Percentiles rank a stretch among this genome's conserved stretches.
phyloP scores from a whole-genome alignment of 257 asterid species.

The Oldenlandia corymbosa region DNA sequence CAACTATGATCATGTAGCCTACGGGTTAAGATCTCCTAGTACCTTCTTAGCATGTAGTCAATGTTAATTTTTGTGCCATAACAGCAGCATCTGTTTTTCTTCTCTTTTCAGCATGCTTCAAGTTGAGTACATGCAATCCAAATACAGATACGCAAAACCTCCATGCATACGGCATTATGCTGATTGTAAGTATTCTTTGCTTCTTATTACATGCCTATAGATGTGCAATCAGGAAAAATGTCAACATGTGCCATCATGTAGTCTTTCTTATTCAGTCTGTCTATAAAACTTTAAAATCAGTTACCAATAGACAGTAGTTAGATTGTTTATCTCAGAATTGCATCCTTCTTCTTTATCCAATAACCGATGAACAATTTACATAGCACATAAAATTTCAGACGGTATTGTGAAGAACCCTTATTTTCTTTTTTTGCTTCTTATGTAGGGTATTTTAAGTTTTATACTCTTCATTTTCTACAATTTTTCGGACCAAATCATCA shows the following conservation, averaged over 20 bases:
- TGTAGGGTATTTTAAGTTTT: conserved; percentile 72
- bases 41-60: neutral
- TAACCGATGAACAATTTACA: neutral
- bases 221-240: neutral
- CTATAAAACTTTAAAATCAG: neutral
- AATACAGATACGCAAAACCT: conserved; percentile 61
- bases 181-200: conserved; percentile 62
- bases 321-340: neutral
- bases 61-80: neutral
- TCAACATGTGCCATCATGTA: neutral
- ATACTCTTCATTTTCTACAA: conserved; percentile 68
- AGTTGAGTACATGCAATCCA: conserved; percentile 73
- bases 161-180: conserved; percentile 65
- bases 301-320: neutral
- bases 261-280: neutral
- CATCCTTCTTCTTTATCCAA: conserved; percentile 1
- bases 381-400: neutral
- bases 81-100: conserved; percentile 2
- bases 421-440: conserved; percentile 15
- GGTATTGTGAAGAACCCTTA: conserved; percentile 13
- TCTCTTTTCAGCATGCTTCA: conserved; percentile 73
- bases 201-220: conserved; percentile 8
- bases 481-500: conserved; percentile 87
- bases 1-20: too few species aligned
- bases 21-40: too few species aligned